A percentile compares a stretch with the other conserved stretches of the same genome.
These are phyloP conservation scores for Zostera marina DNA, from an alignment of 116 monocot genomes.

Conservation along the genomic window DNA sequence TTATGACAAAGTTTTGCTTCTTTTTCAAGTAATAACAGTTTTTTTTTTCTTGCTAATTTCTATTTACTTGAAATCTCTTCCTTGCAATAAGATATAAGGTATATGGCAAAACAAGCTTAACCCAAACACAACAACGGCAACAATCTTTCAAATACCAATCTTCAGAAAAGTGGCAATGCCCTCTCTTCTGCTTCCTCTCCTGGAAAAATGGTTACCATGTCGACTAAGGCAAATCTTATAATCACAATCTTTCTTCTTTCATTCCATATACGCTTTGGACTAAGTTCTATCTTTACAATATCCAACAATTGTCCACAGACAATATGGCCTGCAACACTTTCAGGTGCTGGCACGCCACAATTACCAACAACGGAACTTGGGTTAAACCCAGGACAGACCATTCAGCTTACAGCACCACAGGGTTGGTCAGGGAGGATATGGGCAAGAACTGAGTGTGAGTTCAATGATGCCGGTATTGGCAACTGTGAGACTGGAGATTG, in stretches of 20 bases:
- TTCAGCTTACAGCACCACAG: conserved; percentile 13
- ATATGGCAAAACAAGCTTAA: conserved; percentile 26
- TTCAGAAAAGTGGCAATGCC: conserved; percentile 4
- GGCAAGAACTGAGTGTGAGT: conserved; percentile 65
- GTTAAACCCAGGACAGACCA: conserved; percentile 31
- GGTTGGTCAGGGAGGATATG: conserved; percentile 74
- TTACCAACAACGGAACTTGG: conserved; percentile 38
- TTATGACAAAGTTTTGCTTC: neutral
- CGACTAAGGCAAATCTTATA: neutral
- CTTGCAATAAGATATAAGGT: conserved; percentile 26
- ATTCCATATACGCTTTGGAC: neutral
- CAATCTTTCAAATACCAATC: neutral
- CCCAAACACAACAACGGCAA: conserved; percentile 11
- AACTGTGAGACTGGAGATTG: conserved; percentile 68
- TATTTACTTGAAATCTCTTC: neutral
- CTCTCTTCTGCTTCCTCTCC: neutral
- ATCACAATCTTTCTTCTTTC: neutral
- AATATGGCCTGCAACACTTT: conserved; percentile 52
- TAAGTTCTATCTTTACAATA: conserved; percentile 30
- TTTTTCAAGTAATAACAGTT: no score
- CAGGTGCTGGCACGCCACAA: conserved; percentile 58
- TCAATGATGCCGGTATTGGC: conserved; percentile 28
- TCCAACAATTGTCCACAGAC: conserved; percentile 44
- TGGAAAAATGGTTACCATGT: conserved; percentile 5
- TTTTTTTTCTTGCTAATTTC: no score